Conservation (phyloP, 1,284 basidiomycete species). For the Neonothopanus nambi region DNA sequence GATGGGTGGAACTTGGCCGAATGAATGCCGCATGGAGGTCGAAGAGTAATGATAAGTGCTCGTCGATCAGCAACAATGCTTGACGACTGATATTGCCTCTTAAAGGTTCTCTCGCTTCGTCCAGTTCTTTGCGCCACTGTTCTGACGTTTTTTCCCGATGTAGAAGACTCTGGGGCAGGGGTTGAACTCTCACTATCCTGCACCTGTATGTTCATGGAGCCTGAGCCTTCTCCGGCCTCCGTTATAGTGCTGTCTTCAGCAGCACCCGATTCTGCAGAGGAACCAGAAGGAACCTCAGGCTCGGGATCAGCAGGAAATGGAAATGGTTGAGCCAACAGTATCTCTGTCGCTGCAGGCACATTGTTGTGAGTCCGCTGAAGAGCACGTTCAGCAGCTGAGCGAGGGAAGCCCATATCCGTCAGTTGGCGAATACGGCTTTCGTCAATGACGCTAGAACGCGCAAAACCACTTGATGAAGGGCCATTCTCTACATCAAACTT, state of each 20-base stretch:
- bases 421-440: slow-evolving; percentile 80
- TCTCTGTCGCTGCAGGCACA: slow-evolving; percentile 86
- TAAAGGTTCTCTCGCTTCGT: slow-evolving; percentile 66
- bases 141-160: slow-evolving; percentile 36
- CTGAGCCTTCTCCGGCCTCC: slow-evolving; percentile 15
- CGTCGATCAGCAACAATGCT: slow-evolving; percentile 81
- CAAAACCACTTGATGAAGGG: slow-evolving; percentile 31
- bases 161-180: slow-evolving; percentile 22
- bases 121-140: slow-evolving; percentile 65
- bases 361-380: slow-evolving; percentile 87
- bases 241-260: slow-evolving; percentile 12
- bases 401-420: slow-evolving; percentile 96
- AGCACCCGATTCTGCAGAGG: slow-evolving; percentile 18
- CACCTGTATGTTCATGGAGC: not conserved
- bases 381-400: slow-evolving; percentile 82
- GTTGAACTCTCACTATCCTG: slow-evolving; percentile 13
- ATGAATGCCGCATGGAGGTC: slow-evolving; percentile 85
- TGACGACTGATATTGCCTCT: slow-evolving; percentile 66
- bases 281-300: slow-evolving; percentile 30
- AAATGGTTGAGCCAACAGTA: slow-evolving; percentile 83
- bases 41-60: slow-evolving; percentile 86
- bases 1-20: slow-evolving; percentile 58
- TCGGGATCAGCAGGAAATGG: slow-evolving; percentile 67
- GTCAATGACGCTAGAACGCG: slow-evolving; percentile 61
- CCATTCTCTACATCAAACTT: slow-evolving; percentile 41